Evolutionary conservation across 148 eudicot genomes (phyloP).

Genomic region (Silene conica): DNA sequence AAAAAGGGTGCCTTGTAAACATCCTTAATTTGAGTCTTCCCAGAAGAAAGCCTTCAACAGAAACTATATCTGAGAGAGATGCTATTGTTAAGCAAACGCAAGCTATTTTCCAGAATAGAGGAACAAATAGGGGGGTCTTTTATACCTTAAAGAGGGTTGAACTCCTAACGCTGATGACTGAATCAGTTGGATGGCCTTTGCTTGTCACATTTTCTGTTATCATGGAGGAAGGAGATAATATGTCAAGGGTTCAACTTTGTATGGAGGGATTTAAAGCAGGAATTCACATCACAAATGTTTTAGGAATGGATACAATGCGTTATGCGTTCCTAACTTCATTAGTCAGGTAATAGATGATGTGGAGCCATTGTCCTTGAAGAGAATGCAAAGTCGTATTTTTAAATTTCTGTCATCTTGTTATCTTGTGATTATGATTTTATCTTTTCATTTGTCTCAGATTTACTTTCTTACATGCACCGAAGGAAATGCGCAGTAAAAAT

Average conservation of each 20-base stretch:
- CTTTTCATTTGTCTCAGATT: conserved; percentile 44
- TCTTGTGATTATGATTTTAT: neutral
- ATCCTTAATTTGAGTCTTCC: conserved; percentile 95
- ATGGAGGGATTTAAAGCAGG: conserved; percentile 98
- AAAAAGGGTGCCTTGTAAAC: conserved; percentile 78
- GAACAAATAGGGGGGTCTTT: conserved; percentile 79
- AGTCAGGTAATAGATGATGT: conserved; percentile 51
- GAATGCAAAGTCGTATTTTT: neutral
- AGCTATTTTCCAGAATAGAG: conserved; percentile 65
- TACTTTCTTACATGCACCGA: conserved; percentile 93
- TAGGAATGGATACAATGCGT: conserved; percentile 99
- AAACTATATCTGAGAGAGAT: conserved; percentile 75
- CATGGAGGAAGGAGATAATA: conserved; percentile 96
- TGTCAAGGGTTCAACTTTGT: conserved; percentile 73
- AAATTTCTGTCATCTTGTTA: neutral
- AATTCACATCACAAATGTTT: conserved; percentile 84
- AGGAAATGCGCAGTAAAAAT: conserved; percentile 96
- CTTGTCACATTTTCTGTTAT: conserved; percentile 93
- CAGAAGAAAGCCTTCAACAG: conserved; percentile 49
- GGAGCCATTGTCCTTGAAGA: conserved; percentile 3
- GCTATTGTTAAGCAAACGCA: conserved; percentile 81
- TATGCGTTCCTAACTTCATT: conserved; percentile 90
- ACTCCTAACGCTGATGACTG: conserved; percentile 90
- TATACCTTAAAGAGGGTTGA: conserved; percentile 77
- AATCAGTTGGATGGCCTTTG: conserved; percentile 96